Evolutionary conservation across 1,139 yeast genomes (phyloP), one percentile per base, ranked within the genome.

Genomic region (Candida sojae): DNA sequence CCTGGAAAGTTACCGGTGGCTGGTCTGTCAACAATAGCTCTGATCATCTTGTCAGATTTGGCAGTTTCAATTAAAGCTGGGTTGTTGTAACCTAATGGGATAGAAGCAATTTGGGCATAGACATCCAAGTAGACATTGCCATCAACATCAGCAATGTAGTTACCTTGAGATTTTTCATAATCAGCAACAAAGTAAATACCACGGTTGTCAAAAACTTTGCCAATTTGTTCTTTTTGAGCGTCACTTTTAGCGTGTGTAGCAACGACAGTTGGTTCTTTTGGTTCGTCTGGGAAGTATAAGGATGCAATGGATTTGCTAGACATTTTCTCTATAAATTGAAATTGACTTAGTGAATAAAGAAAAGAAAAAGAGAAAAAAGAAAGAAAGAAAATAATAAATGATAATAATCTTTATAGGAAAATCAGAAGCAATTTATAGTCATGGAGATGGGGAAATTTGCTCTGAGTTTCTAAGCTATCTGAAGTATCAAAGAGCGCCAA

Each of bases 1-100:
- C 87, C 80, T 37, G 93, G 90, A 68, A 85, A 86, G 73, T 84
- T 84, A 53, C 90, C 91, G 51, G 84, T 71, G 9, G 93, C 92
- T 38, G 93, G 91, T 63, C 93, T 79, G 69, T 86, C 84, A 56
- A 85, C 84, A 53, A 86, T 69, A 12, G 90, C 88, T 59, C 80
- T 76, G 53, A 82, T 66, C 86, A 84, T 83, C 57, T 77, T 82
- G 50, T 80, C 85, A 23, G 86, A 77, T 61, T 73, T 75, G 48
- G 92, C 91, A 47, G 78, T 79, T 61, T 79, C 77, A 47, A 77
- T 73, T 55, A 86, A 74, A 17, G 77, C 83, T 8, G 92, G 92
- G 72, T 86, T 83, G 72, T 86, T 86, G 81, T 86, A 86, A 47
- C 93, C 93, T 55, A 86, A 77, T 13, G 90, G 84, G 56, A 86